Conservation (phyloP, 768 basidiomycete genomes). For the Suillus occidentalis region DNA sequence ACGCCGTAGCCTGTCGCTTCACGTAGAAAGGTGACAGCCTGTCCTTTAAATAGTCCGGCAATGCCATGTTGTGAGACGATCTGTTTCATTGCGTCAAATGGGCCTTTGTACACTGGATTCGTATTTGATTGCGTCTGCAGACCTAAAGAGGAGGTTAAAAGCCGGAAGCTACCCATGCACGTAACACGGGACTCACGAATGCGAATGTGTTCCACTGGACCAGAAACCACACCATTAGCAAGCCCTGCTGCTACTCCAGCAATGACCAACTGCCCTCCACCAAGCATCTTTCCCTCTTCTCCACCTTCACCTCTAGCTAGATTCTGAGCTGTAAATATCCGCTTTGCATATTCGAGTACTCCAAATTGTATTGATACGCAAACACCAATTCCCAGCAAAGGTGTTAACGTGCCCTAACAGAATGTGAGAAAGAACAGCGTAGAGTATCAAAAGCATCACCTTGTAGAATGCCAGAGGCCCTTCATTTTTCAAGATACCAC, state of each 20-base stretch:
- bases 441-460: slow-evolving; percentile 39
- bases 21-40: slow-evolving; percentile 81
- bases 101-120: slow-evolving; percentile 78
- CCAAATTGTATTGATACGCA: slow-evolving; percentile 98
- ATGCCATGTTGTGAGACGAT: slow-evolving; percentile 77
- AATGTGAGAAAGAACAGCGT: slow-evolving; percentile 6
- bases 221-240: slow-evolving; percentile 89
- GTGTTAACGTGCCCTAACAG: slow-evolving; percentile 81
- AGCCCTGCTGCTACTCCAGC: slow-evolving; percentile 86
- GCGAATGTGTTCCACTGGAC: slow-evolving; percentile 96
- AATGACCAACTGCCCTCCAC: slow-evolving; percentile 62
- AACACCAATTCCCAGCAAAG: slow-evolving; percentile 87
- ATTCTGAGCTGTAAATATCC: slow-evolving; percentile 71
- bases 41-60: slow-evolving; percentile 89
- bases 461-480: slow-evolving; percentile 96
- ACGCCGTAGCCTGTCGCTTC: slow-evolving; percentile 81
- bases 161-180: background rate
- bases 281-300: slow-evolving; percentile 59
- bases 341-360: slow-evolving; percentile 83
- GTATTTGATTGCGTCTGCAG: slow-evolving; percentile 86
- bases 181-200: slow-evolving; percentile 61
- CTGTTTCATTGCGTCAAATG: slow-evolving; percentile 85
- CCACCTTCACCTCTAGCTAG: slow-evolving; percentile 58
- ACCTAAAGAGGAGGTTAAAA: slow-evolving; percentile 43
- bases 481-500: slow-evolving; percentile 87